phyloP scores from a whole-genome alignment of 179 eudicot species.

The Beta corolliflora region DNA sequence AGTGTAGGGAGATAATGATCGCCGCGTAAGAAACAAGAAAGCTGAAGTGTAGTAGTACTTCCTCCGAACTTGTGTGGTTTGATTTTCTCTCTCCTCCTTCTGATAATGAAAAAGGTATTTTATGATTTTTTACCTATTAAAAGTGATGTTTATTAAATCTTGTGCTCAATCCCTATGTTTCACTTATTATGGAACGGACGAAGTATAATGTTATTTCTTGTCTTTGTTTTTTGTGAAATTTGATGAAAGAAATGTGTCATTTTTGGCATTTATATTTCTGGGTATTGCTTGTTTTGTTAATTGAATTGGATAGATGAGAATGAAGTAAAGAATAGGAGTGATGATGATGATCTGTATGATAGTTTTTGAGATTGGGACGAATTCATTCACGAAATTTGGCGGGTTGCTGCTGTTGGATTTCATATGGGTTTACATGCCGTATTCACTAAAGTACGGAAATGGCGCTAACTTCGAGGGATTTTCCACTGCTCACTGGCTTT shows the following conservation, averaged over 20 bases:
- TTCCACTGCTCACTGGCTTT: neutral
- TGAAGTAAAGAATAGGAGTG: conserved; percentile 9
- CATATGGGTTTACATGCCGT: conserved; percentile 9
- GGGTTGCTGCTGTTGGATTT: conserved; percentile 13
- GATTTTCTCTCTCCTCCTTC: too few species aligned
- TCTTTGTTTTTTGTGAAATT: neutral
- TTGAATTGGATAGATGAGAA: neutral
- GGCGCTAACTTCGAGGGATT: neutral
- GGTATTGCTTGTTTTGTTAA: neutral
- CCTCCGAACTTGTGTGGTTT: too few species aligned
- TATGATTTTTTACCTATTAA: too few species aligned
- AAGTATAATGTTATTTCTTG: neutral
- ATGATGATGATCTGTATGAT: neutral
- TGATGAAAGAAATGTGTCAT: neutral
- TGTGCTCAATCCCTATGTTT: too few species aligned
- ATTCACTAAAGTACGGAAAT: conserved; percentile 14
- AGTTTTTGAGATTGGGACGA: conserved; percentile 7
- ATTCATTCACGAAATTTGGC: conserved; percentile 9
- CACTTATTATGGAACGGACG: too few species aligned
- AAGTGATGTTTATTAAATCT: too few species aligned
- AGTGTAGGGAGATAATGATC: conserved; percentile 8
- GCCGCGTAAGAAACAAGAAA: conserved; percentile 24
- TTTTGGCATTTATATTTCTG: neutral
- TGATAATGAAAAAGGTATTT: too few species aligned
- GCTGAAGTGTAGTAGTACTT: neutral